Conservation (phyloP, 257 asterid species). For the Haberlea rhodopensis region DNA sequence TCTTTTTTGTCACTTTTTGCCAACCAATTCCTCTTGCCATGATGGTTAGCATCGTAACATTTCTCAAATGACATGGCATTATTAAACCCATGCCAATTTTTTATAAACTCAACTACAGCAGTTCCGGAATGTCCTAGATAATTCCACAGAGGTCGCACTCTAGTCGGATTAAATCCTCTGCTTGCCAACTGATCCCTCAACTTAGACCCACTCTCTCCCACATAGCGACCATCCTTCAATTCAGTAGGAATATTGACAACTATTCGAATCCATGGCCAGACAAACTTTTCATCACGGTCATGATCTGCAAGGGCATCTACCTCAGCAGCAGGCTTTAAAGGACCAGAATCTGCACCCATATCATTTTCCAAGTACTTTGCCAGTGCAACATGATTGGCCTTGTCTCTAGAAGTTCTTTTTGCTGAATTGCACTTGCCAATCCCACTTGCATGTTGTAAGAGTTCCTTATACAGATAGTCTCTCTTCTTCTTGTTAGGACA, state of each 20-base stretch:
- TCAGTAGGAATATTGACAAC: conserved; percentile 60
- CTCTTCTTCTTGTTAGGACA: conserved; percentile 66
- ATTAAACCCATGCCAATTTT: conserved; percentile 80
- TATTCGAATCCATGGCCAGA: conserved; percentile 94
- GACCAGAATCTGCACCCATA: conserved; percentile 37
- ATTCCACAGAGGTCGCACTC: conserved; percentile 81
- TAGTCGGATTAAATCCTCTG: conserved; percentile 65
- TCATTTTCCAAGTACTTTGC: conserved; percentile 61
- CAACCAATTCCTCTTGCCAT: conserved; percentile 69
- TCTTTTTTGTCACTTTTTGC: conserved; percentile 36
- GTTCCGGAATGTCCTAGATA: conserved; percentile 74
- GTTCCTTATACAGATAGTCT: conserved; percentile 49
- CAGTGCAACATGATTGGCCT: conserved; percentile 68
- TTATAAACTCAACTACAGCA: conserved; percentile 75
- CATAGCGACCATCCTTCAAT: conserved; percentile 56
- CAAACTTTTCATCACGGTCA: conserved; percentile 70
- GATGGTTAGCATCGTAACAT: conserved; percentile 57
- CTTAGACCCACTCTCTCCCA: conserved; percentile 79
- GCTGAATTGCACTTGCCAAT: conserved; percentile 50
- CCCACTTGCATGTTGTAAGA: conserved; percentile 66
- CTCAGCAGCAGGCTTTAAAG: conserved; percentile 39
- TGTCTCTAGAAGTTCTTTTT: conserved; percentile 57
- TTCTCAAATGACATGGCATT: conserved; percentile 83
- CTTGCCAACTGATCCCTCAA: conserved; percentile 54
- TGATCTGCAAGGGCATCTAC: conserved; percentile 51